These are phyloP conservation scores for Globisporangium spiculum DNA, from an alignment of 352 stramenopile species.

Conservation along the genomic window DNA sequence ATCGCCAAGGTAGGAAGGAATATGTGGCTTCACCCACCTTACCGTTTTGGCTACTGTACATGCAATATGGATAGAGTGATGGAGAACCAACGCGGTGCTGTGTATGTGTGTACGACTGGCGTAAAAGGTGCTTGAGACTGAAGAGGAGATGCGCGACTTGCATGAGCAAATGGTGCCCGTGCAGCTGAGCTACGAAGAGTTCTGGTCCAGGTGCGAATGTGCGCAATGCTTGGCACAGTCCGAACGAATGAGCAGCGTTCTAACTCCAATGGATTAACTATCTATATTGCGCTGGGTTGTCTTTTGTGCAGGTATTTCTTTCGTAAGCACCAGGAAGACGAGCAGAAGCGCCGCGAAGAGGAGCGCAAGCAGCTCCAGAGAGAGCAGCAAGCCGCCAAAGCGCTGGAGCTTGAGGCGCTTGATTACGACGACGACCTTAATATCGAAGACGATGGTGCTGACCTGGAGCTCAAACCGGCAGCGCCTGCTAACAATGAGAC, in stretches of 20 bases:
- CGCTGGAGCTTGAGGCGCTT: slow-evolving; percentile 22
- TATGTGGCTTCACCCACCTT: neutral
- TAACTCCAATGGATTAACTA: neutral
- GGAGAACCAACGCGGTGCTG: neutral
- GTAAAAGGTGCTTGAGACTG: slow-evolving; percentile 39
- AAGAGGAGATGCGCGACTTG: slow-evolving; percentile 51
- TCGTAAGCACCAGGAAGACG: slow-evolving; percentile 45
- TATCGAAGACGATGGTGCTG: neutral
- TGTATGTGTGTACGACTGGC: neutral
- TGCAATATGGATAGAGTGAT: neutral
- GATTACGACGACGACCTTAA: slow-evolving; percentile 27
- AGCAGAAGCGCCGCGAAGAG: slow-evolving; percentile 30
- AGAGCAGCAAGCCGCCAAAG: slow-evolving; percentile 29
- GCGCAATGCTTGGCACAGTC: neutral
- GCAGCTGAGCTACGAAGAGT: slow-evolving; percentile 78
- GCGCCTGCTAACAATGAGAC: slow-evolving; percentile 32
- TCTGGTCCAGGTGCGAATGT: slow-evolving; percentile 61
- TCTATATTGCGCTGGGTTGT: neutral
- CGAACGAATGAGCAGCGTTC: neutral
- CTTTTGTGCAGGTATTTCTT: slow-evolving; percentile 59
- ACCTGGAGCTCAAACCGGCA: neutral
- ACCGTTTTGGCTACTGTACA: neutral
- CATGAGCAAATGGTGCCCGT: slow-evolving; percentile 73
- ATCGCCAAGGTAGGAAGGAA: slow-evolving; percentile 39
- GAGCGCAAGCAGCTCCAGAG: slow-evolving; percentile 23